Base-by-base conservation (phyloP, 2,329 filamentous ascomycete genomes). In the Penicillium paneum region DNA sequence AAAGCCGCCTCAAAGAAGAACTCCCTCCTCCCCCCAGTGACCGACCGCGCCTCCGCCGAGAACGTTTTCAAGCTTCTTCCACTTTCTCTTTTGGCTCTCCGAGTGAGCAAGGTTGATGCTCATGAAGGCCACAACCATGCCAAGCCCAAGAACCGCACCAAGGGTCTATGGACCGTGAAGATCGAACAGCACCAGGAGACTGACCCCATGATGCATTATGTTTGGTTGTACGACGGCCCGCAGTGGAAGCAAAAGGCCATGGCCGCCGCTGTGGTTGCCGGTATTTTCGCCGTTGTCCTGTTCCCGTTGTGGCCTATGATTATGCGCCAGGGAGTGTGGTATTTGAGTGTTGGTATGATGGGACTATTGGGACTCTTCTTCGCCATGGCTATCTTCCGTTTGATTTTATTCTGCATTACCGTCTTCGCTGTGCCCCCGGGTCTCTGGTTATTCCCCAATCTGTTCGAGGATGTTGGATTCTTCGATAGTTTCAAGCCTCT, bases 381-480 rank as follows among this genome's bases (percentile, higher is more conserved):
- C 75, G 84, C 86, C 69, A 97, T 99, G 94, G 89, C 93, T 6
- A 96, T 99, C 69, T 91, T 99, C 83, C 87, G 94, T 56, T 82
- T 97, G 53, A 96, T 99, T 57, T 80, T 99, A 28, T 99, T 99
- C 79, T 88, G 90, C 71, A 76, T 96, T 71, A 97, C 94, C 21
- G 91, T 96, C 75, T 96, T 97, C 69, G 81, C 82, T 15, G 81
- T 85, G 0, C 79, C 92, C 3, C 94, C 94, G 3, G 94, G 94
- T 66, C 81, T 99, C n/a, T 99, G 94, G 94, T 81, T 99, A 41
- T 99, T 93, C 77, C 94, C 94, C 45, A 99, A 99, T 71, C 78
- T 99, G 19, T 99, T 97, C 79, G 94, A 99, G 73, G 94, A 99
- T 71, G 94, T 99, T 28, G 96, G 93, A 8, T 97, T 99, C 78